Evolutionary conservation across 257 asterid genomes (phyloP), one percentile per base, ranked within the genome.

Genomic region (Plantago major): DNA sequence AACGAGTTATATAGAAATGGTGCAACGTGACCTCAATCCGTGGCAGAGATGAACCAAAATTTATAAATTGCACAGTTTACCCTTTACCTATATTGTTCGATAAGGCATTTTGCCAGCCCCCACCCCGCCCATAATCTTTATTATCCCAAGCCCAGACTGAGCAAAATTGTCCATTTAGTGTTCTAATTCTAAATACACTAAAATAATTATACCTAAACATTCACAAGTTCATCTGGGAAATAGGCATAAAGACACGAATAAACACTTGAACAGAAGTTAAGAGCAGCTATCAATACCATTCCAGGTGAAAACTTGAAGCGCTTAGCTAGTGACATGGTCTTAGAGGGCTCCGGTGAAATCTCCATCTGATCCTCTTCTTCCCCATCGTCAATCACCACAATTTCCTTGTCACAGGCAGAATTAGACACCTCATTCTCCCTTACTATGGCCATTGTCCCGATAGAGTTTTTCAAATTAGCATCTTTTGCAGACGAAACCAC

Each of bases 221-320:
- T 17, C 6, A 17, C 14, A 15, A 49, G 13, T 49, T 16, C 11
- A 49, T 56, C 65, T 75, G 47, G 19, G 66, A 54, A 4, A 38
- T 12, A 11, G 30, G 4, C 13, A 26, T 10, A 30, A 13, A 11
- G 7, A 55, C 14, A 19, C 2, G 15, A 15, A 43, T 11, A 7
- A 18, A 26, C 15, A 1, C 1, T 12, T 51, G 45, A 55, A 22
- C 56, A 47, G 48, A 58, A 56, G 49, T 33, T 10, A 56, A 37
- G 30, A n/a, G 37, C 11, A 16, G 26, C 7, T 6, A 64, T 3
- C 15, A 73, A 66, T 82, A 91, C 96, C 98, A 92, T 92, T 78
- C 97, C 97, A 9, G 96, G 97, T 11, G 99, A 92, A 80, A 92
- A 92, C 77, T 89, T 92, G 85, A 84, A 80, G 15, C 99, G 82